phyloP scores from a whole-genome alignment of 305 asterid species.

The Fraxinus sp. region DNA sequence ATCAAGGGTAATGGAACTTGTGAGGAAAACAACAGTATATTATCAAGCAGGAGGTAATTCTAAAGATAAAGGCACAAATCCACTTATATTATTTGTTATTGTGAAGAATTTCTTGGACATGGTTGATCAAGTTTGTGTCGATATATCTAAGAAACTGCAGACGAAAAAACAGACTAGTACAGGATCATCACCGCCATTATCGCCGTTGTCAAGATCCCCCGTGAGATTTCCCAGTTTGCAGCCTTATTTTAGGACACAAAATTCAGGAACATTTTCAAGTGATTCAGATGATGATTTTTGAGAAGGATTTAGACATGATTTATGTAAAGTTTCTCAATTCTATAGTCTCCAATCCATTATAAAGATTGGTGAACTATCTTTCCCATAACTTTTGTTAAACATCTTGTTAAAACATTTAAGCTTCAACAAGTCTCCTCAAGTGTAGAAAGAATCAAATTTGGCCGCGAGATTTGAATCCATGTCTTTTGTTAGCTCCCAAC shows the following conservation, averaged over 20 bases:
- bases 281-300: slow-evolving; percentile 72
- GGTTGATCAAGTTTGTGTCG: slow-evolving; percentile 62
- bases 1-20: slow-evolving; percentile 58
- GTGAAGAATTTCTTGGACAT: slow-evolving; percentile 65
- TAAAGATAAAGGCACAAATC: slow-evolving; percentile 36
- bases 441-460: too few relatives aligned
- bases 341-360: not conserved
- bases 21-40: slow-evolving; percentile 58
- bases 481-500: too few relatives aligned
- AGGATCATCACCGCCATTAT: slow-evolving; percentile 50
- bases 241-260: slow-evolving; percentile 41
- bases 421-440: not conserved
- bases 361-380: not conserved
- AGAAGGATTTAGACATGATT: slow-evolving; percentile 3
- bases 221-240: slow-evolving; percentile 57
- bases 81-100: slow-evolving; percentile 55
- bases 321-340: not conserved
- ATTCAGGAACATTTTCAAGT: slow-evolving; percentile 39
- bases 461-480: too few relatives aligned
- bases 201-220: slow-evolving; percentile 49
- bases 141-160: slow-evolving; percentile 42
- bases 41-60: slow-evolving; percentile 53
- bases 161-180: slow-evolving; percentile 31
- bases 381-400: not conserved
- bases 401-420: not conserved